These are phyloP conservation scores for Periconia sp. DNA, from an alignment of 2,329 filamentous ascomycete species.

Conservation along the genomic window DNA sequence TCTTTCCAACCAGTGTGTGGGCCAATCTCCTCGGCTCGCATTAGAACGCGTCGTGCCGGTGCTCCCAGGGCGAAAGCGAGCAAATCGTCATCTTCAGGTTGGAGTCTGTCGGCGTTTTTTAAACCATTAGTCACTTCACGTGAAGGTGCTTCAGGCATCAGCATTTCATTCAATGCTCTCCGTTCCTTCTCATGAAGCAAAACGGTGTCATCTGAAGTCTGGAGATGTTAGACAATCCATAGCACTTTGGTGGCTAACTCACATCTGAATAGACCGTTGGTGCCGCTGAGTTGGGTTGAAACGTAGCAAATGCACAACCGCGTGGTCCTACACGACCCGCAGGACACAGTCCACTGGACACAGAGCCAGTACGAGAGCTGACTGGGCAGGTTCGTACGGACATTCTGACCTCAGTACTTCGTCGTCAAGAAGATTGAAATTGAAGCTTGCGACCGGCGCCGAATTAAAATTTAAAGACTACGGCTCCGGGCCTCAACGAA, in stretches of 20 bases:
- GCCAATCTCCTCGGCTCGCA: slow-evolving; percentile 59
- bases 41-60: slow-evolving; percentile 59
- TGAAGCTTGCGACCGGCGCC: slow-evolving; percentile 16
- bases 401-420: slow-evolving; percentile 10
- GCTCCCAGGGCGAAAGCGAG: slow-evolving; percentile 60
- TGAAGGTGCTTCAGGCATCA: slow-evolving; percentile 25
- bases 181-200: slow-evolving; percentile 22
- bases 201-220: slow-evolving; percentile 11
- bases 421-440: slow-evolving; percentile 2
- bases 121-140: slow-evolving; percentile 33
- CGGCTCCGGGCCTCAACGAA: slow-evolving; percentile 3
- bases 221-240: slow-evolving; percentile 2
- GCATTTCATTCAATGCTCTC: slow-evolving; percentile 24
- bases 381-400: slow-evolving; percentile 19
- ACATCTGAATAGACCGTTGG: slow-evolving; percentile 20
- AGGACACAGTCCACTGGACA: slow-evolving; percentile 13
- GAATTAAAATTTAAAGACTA: slow-evolving; percentile 4
- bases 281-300: slow-evolving; percentile 21
- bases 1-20: slow-evolving; percentile 59
- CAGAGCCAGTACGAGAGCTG: slow-evolving; percentile 13
- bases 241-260: slow-evolving; percentile 1
- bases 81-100: slow-evolving; percentile 56
- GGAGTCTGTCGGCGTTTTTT: slow-evolving; percentile 57
- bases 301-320: slow-evolving; percentile 29
- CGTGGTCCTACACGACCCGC: slow-evolving; percentile 20